A percentile compares a stretch with the other conserved stretches of the same genome.
phyloP scores from a whole-genome alignment of 805 yeast genomes.

The Nakazawaea populi region DNA sequence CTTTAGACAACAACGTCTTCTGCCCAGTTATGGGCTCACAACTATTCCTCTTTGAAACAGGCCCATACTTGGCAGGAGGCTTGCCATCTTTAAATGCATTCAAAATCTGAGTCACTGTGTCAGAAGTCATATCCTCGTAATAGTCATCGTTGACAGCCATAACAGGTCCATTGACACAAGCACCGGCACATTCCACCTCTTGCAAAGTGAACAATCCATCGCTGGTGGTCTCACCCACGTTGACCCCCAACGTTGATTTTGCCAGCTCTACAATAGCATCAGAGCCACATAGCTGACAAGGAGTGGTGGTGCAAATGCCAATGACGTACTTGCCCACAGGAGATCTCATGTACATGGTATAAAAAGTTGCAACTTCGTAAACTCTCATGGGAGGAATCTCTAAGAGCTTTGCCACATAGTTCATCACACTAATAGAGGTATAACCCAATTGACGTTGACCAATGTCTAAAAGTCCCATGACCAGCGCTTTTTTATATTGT shows the following conservation, averaged over 20 bases:
- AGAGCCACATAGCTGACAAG: constrained; percentile 80
- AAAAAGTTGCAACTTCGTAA: constrained; percentile 87
- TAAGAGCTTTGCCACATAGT: constrained; percentile 76
- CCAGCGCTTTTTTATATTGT: constrained; percentile 82
- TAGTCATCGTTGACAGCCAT: constrained; percentile 78
- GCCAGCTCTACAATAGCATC: constrained; percentile 75
- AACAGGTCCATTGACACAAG: constrained; percentile 91
- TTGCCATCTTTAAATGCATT: constrained; percentile 61
- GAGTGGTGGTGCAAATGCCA: constrained; percentile 87
- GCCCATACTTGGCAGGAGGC: constrained; percentile 53
- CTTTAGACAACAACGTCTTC: constrained; percentile 50
- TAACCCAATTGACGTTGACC: constrained; percentile 87
- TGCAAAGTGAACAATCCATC: constrained; percentile 76
- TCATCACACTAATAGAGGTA: constrained; percentile 84
- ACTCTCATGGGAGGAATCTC: constrained; percentile 95
- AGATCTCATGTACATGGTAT: constrained; percentile 83
- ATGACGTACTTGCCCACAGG: constrained; percentile 83
- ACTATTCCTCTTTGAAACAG: constrained; percentile 57
- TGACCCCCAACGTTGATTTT: constrained; percentile 49
- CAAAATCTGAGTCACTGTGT: constrained; percentile 54
- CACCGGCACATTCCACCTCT: constrained; percentile 89
- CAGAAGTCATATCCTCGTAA: constrained; percentile 75
- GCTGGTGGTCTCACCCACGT: constrained; percentile 72
- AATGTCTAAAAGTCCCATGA: constrained; percentile 79
- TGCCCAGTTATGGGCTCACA: constrained; percentile 78